Evolutionary conservation across 2,329 filamentous ascomycete genomes (phyloP).

Genomic region (Colletotrichum kahawae): DNA sequence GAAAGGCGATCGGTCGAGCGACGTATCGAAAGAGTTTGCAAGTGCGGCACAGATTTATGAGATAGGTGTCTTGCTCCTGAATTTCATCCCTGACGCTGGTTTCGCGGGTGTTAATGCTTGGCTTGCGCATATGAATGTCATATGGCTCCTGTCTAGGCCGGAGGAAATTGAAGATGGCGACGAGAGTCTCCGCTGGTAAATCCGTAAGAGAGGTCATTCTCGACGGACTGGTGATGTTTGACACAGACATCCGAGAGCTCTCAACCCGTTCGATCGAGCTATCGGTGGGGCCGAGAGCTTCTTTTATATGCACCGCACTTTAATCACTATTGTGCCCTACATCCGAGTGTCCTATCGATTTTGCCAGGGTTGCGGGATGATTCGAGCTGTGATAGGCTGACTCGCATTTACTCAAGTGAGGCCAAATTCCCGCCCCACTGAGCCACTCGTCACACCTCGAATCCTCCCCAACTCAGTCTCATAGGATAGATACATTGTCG

Average conservation of each 20-base stretch:
- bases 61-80: not conserved
- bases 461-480: not conserved
- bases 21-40: not conserved
- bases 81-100: not conserved
- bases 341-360: not conserved
- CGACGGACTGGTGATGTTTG: not conserved
- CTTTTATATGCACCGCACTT: not conserved
- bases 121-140: not conserved
- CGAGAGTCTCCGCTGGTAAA: not conserved
- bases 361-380: not conserved
- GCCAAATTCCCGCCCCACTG: not conserved
- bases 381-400: not conserved
- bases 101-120: not conserved
- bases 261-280: not conserved
- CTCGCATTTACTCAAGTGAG: not conserved
- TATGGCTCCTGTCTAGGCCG: not conserved
- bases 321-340: not conserved
- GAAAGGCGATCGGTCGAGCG: not conserved
- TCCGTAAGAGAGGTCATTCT: not conserved
- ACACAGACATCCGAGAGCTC: not conserved
- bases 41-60: not conserved
- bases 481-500: not conserved
- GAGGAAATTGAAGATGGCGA: not conserved
- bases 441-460: not conserved
- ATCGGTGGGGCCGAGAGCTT: rapidly evolving